Evolutionary conservation across 108 stramenopile genomes (phyloP).

Genomic region (Craspedostauros australis): DNA sequence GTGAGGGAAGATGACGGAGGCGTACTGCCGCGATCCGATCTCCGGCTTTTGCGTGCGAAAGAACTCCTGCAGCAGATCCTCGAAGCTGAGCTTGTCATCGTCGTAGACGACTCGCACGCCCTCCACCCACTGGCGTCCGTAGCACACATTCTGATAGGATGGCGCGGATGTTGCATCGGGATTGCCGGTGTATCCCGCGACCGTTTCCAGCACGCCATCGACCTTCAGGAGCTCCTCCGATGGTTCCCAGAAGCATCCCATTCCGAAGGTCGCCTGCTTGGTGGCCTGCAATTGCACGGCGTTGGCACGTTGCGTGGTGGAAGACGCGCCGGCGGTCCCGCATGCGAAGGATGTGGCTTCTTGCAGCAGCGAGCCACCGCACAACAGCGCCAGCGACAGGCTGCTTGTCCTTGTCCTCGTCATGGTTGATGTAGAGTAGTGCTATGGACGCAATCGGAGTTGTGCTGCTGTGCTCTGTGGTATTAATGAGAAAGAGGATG

Average conservation of each 20-base stretch:
- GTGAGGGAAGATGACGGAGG: constrained; percentile 62
- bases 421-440: too few relatives aligned
- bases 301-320: too few relatives aligned
- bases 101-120: constrained; percentile 58
- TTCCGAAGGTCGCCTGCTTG: constrained; percentile 55
- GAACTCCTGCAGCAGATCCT: constrained; percentile 51
- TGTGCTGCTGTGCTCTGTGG: too few relatives aligned
- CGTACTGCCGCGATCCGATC: constrained; percentile 55
- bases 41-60: constrained; percentile 60
- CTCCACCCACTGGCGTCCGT: constrained; percentile 40
- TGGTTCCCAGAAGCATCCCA: constrained; percentile 85
- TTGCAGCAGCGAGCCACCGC: too few relatives aligned
- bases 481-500: too few relatives aligned
- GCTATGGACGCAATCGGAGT: too few relatives aligned
- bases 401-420: too few relatives aligned
- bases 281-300: too few relatives aligned
- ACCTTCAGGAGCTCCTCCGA: constrained; percentile 53
- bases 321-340: too few relatives aligned
- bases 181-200: constrained; percentile 67
- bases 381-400: too few relatives aligned
- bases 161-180: constrained; percentile 33
- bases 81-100: constrained; percentile 41
- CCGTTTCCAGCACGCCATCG: constrained; percentile 53
- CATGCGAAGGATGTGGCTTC: too few relatives aligned
- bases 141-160: constrained; percentile 59